phyloP scores from a whole-genome alignment of 192 early-diverging fungal species.

The Entomortierella parvispora region DNA sequence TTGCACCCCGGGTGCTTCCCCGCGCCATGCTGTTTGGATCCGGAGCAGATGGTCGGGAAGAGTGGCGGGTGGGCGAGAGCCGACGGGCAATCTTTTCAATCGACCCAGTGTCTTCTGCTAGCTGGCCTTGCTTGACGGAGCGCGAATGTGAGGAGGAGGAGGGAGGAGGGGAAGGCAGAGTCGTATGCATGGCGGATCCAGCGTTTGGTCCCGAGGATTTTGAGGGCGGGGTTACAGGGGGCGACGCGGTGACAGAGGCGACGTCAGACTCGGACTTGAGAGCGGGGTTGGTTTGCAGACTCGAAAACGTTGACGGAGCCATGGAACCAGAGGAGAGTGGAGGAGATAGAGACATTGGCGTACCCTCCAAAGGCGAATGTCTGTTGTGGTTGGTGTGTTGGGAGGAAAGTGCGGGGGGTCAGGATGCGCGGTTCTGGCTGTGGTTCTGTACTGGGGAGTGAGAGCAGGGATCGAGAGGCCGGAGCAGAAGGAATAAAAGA shows the following conservation, averaged over 20 bases:
- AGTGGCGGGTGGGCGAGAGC: no score
- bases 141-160: conserved; percentile 30
- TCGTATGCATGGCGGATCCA: conserved; percentile 16
- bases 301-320: conserved; percentile 4
- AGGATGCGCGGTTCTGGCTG: no score
- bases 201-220: conserved; percentile 23
- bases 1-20: no score
- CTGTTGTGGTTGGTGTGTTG: no score
- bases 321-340: conserved; percentile 18
- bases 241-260: conserved; percentile 7
- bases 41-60: background rate
- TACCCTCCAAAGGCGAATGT: no score
- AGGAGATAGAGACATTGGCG: conserved; percentile 32
- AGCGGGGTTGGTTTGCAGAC: background rate
- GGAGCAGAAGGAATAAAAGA: no score
- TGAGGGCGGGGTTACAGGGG: conserved; percentile 36
- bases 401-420: no score
- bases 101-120: conserved; percentile 3
- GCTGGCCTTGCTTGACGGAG: conserved; percentile 8
- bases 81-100: conserved; percentile 26
- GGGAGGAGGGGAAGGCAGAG: conserved; percentile 38
- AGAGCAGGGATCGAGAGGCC: no score
- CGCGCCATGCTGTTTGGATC: no score
- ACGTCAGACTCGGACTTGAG: background rate
- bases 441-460: no score